Evolutionary conservation across 352 stramenopile genomes (phyloP).

Genomic region (Pythium oligandrum): DNA sequence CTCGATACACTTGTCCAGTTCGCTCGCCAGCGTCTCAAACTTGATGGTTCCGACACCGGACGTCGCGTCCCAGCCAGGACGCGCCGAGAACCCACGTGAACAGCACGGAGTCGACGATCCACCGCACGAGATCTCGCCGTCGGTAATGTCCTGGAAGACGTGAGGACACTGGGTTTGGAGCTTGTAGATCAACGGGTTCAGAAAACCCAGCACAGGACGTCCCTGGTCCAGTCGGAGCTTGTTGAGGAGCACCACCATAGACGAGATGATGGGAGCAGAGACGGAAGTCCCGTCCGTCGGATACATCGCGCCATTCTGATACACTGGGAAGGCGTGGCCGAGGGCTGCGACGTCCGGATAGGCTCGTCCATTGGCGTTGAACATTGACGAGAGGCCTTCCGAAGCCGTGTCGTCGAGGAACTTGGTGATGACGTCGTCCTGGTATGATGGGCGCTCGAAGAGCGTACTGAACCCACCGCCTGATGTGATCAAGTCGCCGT

Average conservation of each 20-base stretch:
- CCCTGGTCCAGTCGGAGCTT: slow-evolving; percentile 29
- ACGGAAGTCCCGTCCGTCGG: slow-evolving; percentile 71
- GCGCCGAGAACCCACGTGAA: slow-evolving; percentile 34
- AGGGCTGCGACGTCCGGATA: slow-evolving; percentile 65
- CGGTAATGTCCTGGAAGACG: slow-evolving; percentile 66
- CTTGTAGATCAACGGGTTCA: slow-evolving; percentile 71
- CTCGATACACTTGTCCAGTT: slow-evolving; percentile 41
- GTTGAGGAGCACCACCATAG: slow-evolving; percentile 61
- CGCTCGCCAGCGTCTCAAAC: slow-evolving; percentile 29
- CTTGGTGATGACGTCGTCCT: slow-evolving; percentile 27
- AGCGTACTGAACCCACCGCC: slow-evolving; percentile 67
- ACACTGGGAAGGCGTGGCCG: slow-evolving; percentile 57
- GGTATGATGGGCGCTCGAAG: slow-evolving; percentile 43
- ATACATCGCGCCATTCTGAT: slow-evolving; percentile 43
- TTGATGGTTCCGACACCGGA: slow-evolving; percentile 59
- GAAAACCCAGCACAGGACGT: slow-evolving; percentile 46
- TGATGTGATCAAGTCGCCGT: slow-evolving; percentile 61
- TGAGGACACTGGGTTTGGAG: slow-evolving; percentile 49
- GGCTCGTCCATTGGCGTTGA: slow-evolving; percentile 39
- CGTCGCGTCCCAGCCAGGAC: slow-evolving; percentile 58
- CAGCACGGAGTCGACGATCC: slow-evolving; percentile 45
- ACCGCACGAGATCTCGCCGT: slow-evolving; percentile 57
- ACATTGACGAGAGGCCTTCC: slow-evolving; percentile 23
- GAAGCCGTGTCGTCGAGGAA: slow-evolving; percentile 31
- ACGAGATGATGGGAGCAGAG: slow-evolving; percentile 61